phyloP scores from a whole-genome alignment of 2,329 filamentous ascomycete species.

The Knoxdaviesia capensis region DNA sequence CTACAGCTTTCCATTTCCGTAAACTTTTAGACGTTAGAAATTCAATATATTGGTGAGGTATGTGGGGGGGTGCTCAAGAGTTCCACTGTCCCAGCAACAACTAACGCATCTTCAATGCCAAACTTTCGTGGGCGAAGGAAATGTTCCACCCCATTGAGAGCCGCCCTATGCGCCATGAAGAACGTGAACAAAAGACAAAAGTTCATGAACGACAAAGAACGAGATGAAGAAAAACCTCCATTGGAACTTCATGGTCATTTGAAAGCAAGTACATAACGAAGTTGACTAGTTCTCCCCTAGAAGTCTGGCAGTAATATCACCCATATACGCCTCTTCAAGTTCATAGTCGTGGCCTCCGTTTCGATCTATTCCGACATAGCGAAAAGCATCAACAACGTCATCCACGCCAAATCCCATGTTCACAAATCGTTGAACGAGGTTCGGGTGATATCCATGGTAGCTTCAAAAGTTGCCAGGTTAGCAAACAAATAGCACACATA shows the following conservation, averaged over 20 bases:
- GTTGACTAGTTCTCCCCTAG: slow-evolving; percentile 48
- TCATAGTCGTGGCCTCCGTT: slow-evolving; percentile 64
- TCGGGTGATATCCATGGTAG: slow-evolving; percentile 74
- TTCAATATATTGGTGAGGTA: too few relatives aligned
- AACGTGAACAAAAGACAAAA: too few relatives aligned
- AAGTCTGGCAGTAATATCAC: slow-evolving; percentile 69
- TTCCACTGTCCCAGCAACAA: too few relatives aligned
- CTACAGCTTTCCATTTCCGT: too few relatives aligned
- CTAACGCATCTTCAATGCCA: too few relatives aligned
- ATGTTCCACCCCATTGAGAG: too few relatives aligned
- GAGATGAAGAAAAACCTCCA: background rate
- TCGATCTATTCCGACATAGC: slow-evolving; percentile 60
- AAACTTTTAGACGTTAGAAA: too few relatives aligned
- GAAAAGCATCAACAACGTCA: slow-evolving; percentile 68
- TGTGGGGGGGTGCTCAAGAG: too few relatives aligned
- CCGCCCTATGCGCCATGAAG: too few relatives aligned
- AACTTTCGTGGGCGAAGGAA: too few relatives aligned
- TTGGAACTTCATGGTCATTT: too few relatives aligned
- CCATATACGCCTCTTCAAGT: slow-evolving; percentile 78
- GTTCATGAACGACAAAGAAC: background rate
- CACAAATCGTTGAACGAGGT: slow-evolving; percentile 65
- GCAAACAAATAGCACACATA: background rate
- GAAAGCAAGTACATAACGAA: background rate
- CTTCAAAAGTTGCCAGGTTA: slow-evolving; percentile 17
- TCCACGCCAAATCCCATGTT: slow-evolving; percentile 84